Evolutionary conservation across 1,284 basidiomycete genomes (phyloP).

Genomic region (Takashimella koratensis): DNA sequence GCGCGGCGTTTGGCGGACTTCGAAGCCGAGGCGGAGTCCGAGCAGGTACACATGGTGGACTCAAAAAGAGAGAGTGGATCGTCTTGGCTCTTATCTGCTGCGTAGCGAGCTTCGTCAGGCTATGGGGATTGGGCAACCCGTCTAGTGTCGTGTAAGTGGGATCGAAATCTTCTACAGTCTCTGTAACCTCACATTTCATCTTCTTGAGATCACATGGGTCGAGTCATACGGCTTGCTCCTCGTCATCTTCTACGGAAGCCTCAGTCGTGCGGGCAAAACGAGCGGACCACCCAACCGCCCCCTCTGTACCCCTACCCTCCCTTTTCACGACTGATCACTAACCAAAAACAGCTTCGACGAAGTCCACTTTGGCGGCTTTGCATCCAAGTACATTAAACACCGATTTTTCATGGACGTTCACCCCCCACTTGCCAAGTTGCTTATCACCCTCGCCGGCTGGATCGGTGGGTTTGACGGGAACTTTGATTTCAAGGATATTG

Average conservation of each 20-base stretch:
- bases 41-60: conserved; percentile 18
- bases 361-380: conserved; percentile 95
- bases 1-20: conserved; percentile 28
- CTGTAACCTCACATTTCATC: no score
- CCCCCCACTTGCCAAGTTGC: conserved; percentile 90
- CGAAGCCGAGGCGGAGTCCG: conserved; percentile 12
- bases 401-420: conserved; percentile 98
- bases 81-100: conserved; percentile 28
- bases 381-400: conserved; percentile 79
- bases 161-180: not conserved
- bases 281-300: not conserved
- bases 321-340: not conserved
- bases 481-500: conserved; percentile 97
- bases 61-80: conserved; percentile 41
- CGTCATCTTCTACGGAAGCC: no score
- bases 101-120: conserved; percentile 66
- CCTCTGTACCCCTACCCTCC: not conserved
- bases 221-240: no score
- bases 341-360: conserved; percentile 76
- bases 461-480: conserved; percentile 87
- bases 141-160: conserved; percentile 84
- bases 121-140: conserved; percentile 75
- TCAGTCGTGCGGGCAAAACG: no score
- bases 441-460: conserved; percentile 87
- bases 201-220: not conserved